Evolutionary conservation across 257 asterid genomes (phyloP).

Genomic region (Jacaranda mimosifolia): DNA sequence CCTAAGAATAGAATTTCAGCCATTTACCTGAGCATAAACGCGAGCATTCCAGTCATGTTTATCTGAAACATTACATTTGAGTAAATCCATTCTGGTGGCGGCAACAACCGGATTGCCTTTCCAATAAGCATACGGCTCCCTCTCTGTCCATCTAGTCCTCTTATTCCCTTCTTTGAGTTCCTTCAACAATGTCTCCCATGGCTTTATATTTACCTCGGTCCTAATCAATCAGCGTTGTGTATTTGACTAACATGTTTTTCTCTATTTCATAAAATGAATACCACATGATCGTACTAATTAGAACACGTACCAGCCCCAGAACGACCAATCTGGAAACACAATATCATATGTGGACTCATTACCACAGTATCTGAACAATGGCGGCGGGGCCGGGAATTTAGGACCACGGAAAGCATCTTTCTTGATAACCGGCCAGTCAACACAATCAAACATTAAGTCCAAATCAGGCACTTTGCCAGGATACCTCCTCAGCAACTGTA

Average conservation of each 20-base stretch:
- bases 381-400: conserved; percentile 54
- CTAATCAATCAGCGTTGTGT: conserved; percentile 39
- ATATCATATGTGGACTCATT: conserved; percentile 57
- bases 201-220: conserved; percentile 87
- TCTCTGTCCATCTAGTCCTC: conserved; percentile 65
- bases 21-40: conserved; percentile 68
- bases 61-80: conserved; percentile 77
- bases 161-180: conserved; percentile 66
- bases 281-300: too few species aligned
- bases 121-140: conserved; percentile 93
- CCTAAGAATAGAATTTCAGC: background rate
- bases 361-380: conserved; percentile 78
- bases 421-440: conserved; percentile 70
- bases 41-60: conserved; percentile 91
- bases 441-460: conserved; percentile 84
- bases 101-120: conserved; percentile 78
- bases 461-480: conserved; percentile 81
- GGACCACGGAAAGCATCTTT: conserved; percentile 40
- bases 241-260: background rate
- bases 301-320: conserved; percentile 84
- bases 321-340: conserved; percentile 91
- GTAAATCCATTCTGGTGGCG: conserved; percentile 69
- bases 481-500: conserved; percentile 72
- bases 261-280: background rate
- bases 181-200: conserved; percentile 68